These are phyloP conservation scores for Fusarium siculi DNA, from an alignment of 2,329 filamentous ascomycete genomes.

Conservation along the genomic window DNA sequence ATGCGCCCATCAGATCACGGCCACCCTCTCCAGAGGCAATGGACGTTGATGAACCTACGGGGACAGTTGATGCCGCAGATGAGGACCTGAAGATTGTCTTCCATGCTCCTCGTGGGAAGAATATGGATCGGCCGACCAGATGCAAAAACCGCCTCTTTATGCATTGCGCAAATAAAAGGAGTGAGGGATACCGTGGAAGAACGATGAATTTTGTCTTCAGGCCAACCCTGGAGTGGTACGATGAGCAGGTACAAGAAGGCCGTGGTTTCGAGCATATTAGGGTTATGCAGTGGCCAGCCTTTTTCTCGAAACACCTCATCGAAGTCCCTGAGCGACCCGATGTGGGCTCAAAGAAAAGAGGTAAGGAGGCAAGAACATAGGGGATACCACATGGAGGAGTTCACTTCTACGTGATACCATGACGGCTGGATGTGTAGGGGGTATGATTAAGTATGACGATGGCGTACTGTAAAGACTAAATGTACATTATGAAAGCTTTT, in stretches of 20 bases:
- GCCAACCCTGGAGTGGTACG: conserved; percentile 65
- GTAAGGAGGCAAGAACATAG: neutral
- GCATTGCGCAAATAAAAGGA: conserved; percentile 38
- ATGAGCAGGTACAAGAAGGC: conserved; percentile 57
- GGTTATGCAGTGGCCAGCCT: conserved; percentile 56
- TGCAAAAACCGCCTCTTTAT: conserved; percentile 60
- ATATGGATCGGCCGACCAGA: conserved; percentile 35
- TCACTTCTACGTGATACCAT: conserved; percentile 7
- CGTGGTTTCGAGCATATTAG: conserved; percentile 61
- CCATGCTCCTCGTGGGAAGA: conserved; percentile 55
- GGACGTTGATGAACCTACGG: conserved; percentile 24
- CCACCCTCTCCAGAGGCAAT: conserved; percentile 24
- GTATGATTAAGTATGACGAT: conserved; percentile 9
- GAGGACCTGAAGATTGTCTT: conserved; percentile 54
- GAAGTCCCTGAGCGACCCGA: conserved; percentile 35
- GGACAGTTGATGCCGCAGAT: conserved; percentile 16
- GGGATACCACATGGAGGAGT: neutral
- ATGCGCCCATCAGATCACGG: neutral
- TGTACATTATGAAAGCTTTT: conserved; percentile 6
- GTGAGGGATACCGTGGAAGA: neutral
- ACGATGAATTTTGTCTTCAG: conserved; percentile 53
- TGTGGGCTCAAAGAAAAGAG: neutral
- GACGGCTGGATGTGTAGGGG: conserved; percentile 9
- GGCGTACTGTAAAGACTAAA: neutral
- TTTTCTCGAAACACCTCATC: conserved; percentile 50